Evolutionary conservation across 2,329 filamentous ascomycete species (phyloP).

Genomic region (Fusarium goolgardi): DNA sequence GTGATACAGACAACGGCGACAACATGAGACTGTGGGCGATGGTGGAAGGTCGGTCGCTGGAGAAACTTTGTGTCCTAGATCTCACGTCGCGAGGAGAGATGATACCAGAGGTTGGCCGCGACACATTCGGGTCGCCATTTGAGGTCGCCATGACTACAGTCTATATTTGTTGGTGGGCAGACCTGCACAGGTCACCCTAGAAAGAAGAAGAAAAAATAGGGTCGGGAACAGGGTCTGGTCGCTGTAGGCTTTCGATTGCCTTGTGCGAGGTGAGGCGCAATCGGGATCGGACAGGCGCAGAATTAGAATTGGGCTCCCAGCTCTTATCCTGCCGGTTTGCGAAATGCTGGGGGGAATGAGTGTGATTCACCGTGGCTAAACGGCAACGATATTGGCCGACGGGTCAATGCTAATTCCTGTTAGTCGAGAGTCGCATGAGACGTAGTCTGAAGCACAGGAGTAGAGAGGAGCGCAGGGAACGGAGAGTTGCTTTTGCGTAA

Average conservation of each 20-base stretch:
- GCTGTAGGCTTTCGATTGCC: constrained; percentile 33
- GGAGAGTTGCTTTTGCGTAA: constrained; percentile 45
- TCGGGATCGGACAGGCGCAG: constrained; percentile 32
- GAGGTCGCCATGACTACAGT: constrained; percentile 46
- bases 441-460: constrained; percentile 33
- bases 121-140: constrained; percentile 45
- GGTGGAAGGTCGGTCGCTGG: constrained; percentile 76
- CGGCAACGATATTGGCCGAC: constrained; percentile 20
- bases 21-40: constrained; percentile 69
- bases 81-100: constrained; percentile 52
- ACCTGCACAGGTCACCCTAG: constrained; percentile 40
- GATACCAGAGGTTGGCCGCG: constrained; percentile 52
- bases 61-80: constrained; percentile 72
- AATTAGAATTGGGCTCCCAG: constrained; percentile 31
- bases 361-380: constrained; percentile 36
- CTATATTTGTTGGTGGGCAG: constrained; percentile 42
- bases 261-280: constrained; percentile 39
- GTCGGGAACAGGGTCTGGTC: constrained; percentile 32
- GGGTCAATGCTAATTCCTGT: constrained; percentile 42
- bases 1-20: constrained; percentile 76
- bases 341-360: constrained; percentile 20
- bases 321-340: constrained; percentile 26
- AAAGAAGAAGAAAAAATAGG: constrained; percentile 1
- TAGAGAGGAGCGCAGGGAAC: constrained; percentile 35
- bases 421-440: constrained; percentile 38